Base-by-base conservation (phyloP, 441 rosid species). In the Populus tomentosa region DNA sequence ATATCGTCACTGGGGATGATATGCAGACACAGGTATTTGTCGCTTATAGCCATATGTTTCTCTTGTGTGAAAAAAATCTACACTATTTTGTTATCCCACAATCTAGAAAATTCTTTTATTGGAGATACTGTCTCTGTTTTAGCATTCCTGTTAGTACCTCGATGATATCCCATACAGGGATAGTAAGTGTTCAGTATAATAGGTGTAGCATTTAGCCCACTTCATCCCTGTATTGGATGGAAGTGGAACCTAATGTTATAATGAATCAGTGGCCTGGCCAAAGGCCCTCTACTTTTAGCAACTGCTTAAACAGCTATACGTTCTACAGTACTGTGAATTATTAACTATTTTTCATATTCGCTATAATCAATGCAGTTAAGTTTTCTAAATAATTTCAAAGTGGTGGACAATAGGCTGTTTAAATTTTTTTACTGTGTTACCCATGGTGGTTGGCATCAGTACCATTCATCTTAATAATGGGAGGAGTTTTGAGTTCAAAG, bases 1-100 rank as follows among this genome's bases (percentile, higher is more conserved):
- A 94, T 78, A 91, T 94, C 53, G 98, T 94, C 59, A 94, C 94
- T 7, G 95, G 98, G 21, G 97, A 94, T 80, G 98, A 92, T 82
- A 28, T 79, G 80, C 97, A 94, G 82, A 92, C 97, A 32, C 97
- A 94, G 97, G 98, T 94, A 86, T 46, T 71, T 0, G 9, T 53
- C 23, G 26, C 26, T 53, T 35, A 36, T 66, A 65, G 64, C 63
- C 9, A 65, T 35, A 65, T 5, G n/a, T 77, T 23, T 56, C 40
- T 77, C 23, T 28, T 28, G 7, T 40, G 4, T 9, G 16, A 46
- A 5, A 4, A 10, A 30, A 32, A 10, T 10, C 14, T 26, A 61
- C 5, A 38, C 26, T 7, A 56, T 28, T 42, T 21, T 10, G 21
- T 40, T 23, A 21, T 35, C 71, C 32, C 26, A 38, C 32, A 16